A percentile compares a stretch with the other conserved stretches of the same genome.
phyloP scores from a whole-genome alignment of 108 stramenopile genomes.

The Cafeteria roenbergensis region DNA sequence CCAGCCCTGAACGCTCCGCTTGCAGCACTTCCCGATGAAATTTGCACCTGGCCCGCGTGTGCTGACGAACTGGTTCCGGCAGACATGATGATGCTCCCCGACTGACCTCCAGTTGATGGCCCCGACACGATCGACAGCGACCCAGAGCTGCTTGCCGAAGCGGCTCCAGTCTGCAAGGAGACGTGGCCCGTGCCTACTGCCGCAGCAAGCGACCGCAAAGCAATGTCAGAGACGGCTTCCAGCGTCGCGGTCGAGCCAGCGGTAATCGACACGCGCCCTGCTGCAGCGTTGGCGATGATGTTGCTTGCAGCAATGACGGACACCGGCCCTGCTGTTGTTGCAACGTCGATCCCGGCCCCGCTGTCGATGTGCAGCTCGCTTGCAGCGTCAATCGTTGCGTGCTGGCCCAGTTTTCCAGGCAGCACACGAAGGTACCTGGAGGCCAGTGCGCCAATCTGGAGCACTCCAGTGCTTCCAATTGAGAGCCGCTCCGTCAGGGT shows the following conservation, averaged over 20 bases:
- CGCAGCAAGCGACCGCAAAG: background rate
- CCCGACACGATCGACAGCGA: background rate
- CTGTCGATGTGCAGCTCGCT: background rate
- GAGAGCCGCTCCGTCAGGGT: background rate
- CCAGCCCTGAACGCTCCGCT: too few species aligned
- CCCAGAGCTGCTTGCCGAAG: background rate
- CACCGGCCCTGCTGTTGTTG: background rate
- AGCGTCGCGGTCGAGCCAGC: background rate
- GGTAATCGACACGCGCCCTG: background rate
- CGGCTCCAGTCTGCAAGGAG: background rate
- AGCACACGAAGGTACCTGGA: too few species aligned
- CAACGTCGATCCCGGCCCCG: background rate
- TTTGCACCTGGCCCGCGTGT: too few species aligned
- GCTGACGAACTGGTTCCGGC: too few species aligned
- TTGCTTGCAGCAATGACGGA: background rate
- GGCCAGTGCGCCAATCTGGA: too few species aligned
- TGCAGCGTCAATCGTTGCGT: background rate
- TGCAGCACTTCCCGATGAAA: too few species aligned
- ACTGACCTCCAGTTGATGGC: background rate
- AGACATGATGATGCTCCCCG: too few species aligned
- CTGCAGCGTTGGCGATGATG: background rate
- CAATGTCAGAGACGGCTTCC: background rate
- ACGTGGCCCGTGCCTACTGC: background rate
- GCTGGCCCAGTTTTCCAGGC: background rate
- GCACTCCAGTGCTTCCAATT: too few species aligned